A percentile compares a stretch with the other conserved stretches of the same genome.
These are phyloP conservation scores for Tricholoma matsutake DNA, from an alignment of 768 basidiomycete species.

Conservation along the genomic window DNA sequence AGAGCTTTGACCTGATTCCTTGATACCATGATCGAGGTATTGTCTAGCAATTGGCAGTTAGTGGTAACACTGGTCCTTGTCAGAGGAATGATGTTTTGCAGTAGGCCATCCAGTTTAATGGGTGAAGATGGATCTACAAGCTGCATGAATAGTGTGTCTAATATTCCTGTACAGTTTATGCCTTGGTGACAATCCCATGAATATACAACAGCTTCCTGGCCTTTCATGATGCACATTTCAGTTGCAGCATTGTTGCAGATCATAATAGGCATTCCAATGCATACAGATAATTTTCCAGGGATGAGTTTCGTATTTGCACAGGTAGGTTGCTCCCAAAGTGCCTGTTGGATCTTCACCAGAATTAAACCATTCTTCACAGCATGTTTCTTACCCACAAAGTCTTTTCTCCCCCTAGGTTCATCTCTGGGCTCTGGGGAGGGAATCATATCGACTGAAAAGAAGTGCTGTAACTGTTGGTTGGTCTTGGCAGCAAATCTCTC, in stretches of 20 bases:
- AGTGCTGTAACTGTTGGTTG: conserved; percentile 18
- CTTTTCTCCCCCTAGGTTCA: neutral
- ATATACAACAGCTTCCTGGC: conserved; percentile 19
- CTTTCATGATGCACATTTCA: neutral
- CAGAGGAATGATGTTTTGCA: no score
- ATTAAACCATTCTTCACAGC: neutral
- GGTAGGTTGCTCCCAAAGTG: no score
- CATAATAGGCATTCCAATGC: conserved; percentile 19
- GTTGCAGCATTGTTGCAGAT: conserved; percentile 14
- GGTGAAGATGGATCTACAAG: no score
- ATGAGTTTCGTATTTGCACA: conserved; percentile 11
- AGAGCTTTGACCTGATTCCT: no score
- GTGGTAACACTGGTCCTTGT: no score
- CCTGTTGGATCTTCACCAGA: neutral
- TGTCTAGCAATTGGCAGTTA: no score
- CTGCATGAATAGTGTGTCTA: no score
- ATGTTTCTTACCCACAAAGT: no score
- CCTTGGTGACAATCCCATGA: conserved; percentile 6
- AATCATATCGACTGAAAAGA: conserved; percentile 20
- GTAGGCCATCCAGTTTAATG: no score
- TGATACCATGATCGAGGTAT: no score
- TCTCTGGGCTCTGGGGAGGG: neutral
- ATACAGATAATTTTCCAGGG: conserved; percentile 16
- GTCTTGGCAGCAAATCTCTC: conserved; percentile 28
- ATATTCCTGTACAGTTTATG: neutral